Base-by-base conservation (phyloP, 768 basidiomycete species). In the Suillus subalutaceus region DNA sequence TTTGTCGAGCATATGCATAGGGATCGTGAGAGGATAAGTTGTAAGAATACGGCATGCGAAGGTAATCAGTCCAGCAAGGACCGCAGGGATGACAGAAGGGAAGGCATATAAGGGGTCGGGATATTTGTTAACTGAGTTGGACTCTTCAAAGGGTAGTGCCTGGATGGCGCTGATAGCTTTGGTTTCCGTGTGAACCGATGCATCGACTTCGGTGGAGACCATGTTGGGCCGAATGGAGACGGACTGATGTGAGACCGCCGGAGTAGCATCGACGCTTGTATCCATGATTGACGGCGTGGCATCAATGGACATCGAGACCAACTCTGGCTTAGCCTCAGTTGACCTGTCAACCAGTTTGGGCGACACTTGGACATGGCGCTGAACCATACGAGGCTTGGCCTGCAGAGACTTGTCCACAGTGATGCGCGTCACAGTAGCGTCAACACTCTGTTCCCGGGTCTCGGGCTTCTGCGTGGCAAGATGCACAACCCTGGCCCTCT, bases 261-360 rank as follows among this genome's bases (percentile, higher is more conserved):
- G 78, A 13, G 78, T 79, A 44, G 85, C 84, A 46, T 85, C 82
- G 43, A 88, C 79, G n/a, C 73, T 80, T 20, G 73, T 78, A 43
- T 84, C 84, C 16, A 78, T 74, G 32, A 80, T 79, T 32, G 73
- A 72, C 5, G 88, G 88, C 20, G 79, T 80, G 7, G 88, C 88
- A 66, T 88, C 87, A 63, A 89, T 78, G 35, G 79, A 82, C 26
- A 79, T 78, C 35, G 82, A 82, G 23, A 70, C 71, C 6, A 74
- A 70, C 62, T 77, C 72, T 4, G 84, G 82, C 40, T 71, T 75
- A 48, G 77, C 82, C 67, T 83, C 79, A 52, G 84, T 77, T 64
- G 72, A 79, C 43, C 75, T 70, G 16, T 83, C 77, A 30, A 77
- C 77, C 61, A 80, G 69, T 41, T 71, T 65, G 20, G 83, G 82